Percentiles rank a stretch among this genome's conserved stretches.
Evolutionary conservation across 2,329 filamentous ascomycete species (phyloP).

Genomic region (Daldinia sp.): DNA sequence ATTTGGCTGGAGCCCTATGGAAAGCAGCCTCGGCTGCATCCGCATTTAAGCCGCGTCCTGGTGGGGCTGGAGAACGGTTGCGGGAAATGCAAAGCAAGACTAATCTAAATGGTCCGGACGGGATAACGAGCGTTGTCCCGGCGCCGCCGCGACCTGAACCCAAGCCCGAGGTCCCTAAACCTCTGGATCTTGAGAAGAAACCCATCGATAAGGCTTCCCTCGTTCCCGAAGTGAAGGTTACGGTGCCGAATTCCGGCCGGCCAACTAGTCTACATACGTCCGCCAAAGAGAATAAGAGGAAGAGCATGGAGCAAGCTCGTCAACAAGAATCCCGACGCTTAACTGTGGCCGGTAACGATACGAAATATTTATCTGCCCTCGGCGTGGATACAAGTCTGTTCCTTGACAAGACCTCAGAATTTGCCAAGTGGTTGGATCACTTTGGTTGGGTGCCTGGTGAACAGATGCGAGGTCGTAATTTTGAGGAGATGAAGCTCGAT

Average conservation of each 20-base stretch:
- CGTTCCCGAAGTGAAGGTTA: constrained; percentile 67
- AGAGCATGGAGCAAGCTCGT: constrained; percentile 45
- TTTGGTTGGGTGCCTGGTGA: constrained; percentile 86
- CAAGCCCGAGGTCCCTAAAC: constrained; percentile 48
- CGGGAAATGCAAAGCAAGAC: constrained; percentile 66
- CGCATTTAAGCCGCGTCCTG: constrained; percentile 85
- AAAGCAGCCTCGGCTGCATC: constrained; percentile 78
- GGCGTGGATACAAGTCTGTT: constrained; percentile 81
- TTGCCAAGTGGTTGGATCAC: constrained; percentile 82
- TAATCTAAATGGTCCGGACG: constrained; percentile 77
- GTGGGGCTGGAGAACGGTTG: constrained; percentile 84
- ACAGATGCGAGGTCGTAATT: constrained; percentile 75
- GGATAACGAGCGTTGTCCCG: constrained; percentile 87
- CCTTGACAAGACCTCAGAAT: constrained; percentile 78
- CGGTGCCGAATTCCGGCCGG: constrained; percentile 55
- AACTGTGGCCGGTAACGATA: constrained; percentile 75
- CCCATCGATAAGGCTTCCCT: constrained; percentile 48
- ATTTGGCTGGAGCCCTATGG: constrained; percentile 78
- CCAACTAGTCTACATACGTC: constrained; percentile 52
- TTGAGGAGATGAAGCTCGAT: constrained; percentile 83
- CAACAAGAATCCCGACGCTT: constrained; percentile 65
- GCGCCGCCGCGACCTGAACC: constrained; percentile 68
- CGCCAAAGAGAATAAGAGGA: constrained; percentile 44
- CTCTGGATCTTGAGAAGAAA: constrained; percentile 47
- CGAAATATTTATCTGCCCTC: constrained; percentile 78